Percentiles rank a stretch among this genome's conserved stretches.
phyloP scores from a whole-genome alignment of 164 flowering plant genomes.

The Pachysandra terminalis region DNA sequence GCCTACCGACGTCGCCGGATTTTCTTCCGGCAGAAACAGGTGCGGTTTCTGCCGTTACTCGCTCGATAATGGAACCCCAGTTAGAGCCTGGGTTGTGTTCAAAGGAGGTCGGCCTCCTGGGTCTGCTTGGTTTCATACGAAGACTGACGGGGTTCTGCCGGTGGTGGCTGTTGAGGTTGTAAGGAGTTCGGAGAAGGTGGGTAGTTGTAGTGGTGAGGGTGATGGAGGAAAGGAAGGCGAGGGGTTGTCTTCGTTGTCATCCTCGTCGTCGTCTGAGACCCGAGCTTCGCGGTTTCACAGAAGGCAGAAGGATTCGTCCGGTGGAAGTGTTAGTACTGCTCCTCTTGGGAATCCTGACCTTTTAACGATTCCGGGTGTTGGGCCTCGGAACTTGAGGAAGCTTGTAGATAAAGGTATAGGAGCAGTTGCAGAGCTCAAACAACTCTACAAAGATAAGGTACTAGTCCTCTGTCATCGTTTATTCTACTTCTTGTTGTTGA shows the following conservation, averaged over 20 bases:
- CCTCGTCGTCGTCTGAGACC: conserved; percentile 8
- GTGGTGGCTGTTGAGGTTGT: conserved; percentile 19
- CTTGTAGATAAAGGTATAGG: conserved; percentile 84
- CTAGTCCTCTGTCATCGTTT: neutral
- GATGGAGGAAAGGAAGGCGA: conserved; percentile 9
- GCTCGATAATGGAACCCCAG: conserved; percentile 8
- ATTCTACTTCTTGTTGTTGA: neutral
- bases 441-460: conserved; percentile 85
- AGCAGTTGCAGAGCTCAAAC: conserved; percentile 85
- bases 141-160: conserved; percentile 21
- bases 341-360: conserved; percentile 59
- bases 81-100: conserved; percentile 39
- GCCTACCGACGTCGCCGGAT: conserved; percentile 1
- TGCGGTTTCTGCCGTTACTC: conserved; percentile 25
- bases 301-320: conserved; percentile 36
- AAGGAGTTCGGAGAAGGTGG: conserved; percentile 15
- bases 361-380: conserved; percentile 93
- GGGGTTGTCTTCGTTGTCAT: neutral
- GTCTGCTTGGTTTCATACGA: conserved; percentile 38
- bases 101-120: conserved; percentile 21
- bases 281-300: conserved; percentile 31
- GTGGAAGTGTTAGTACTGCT: conserved; percentile 2
- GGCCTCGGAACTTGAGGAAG: conserved; percentile 89
- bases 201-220: conserved; percentile 4
- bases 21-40: neutral